Percentiles rank a stretch among this genome's conserved stretches.
These are phyloP conservation scores for Erodium texanum DNA, from an alignment of 441 rosid genomes.

Conservation along the genomic window DNA sequence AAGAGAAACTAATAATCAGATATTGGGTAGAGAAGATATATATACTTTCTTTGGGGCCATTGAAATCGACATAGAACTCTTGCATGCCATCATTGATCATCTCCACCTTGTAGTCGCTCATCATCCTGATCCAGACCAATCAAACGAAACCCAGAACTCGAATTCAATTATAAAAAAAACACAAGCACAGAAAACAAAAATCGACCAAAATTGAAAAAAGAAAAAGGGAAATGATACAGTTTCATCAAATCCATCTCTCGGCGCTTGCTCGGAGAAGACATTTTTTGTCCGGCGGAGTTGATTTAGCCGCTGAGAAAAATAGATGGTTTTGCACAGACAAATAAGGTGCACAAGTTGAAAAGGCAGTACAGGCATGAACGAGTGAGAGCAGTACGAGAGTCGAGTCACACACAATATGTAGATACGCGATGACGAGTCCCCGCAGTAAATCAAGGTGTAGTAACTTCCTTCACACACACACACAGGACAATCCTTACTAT, in stretches of 20 bases:
- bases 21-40: slow-evolving; percentile 21
- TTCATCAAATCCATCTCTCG: slow-evolving; percentile 76
- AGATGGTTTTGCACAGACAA: too few relatives aligned
- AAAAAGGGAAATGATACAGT: slow-evolving; percentile 38
- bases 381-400: too few relatives aligned
- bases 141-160: slow-evolving; percentile 20
- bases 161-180: background rate
- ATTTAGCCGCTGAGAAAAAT: too few relatives aligned
- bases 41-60: slow-evolving; percentile 69
- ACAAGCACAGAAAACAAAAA: background rate
- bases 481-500: too few relatives aligned
- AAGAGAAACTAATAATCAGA: too few relatives aligned
- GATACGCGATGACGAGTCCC: too few relatives aligned
- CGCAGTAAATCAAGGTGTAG: too few relatives aligned
- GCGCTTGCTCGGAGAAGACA: slow-evolving; percentile 76
- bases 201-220: background rate
- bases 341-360: too few relatives aligned
- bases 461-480: too few relatives aligned
- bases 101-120: slow-evolving; percentile 75
- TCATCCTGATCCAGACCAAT: slow-evolving; percentile 44
- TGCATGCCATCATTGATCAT: slow-evolving; percentile 75
- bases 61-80: slow-evolving; percentile 62
- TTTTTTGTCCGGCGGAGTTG: slow-evolving; percentile 16
- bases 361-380: too few relatives aligned
- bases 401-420: too few relatives aligned